Conservation (phyloP, 305 asterid genomes). For the Plantago coronopus region DNA sequence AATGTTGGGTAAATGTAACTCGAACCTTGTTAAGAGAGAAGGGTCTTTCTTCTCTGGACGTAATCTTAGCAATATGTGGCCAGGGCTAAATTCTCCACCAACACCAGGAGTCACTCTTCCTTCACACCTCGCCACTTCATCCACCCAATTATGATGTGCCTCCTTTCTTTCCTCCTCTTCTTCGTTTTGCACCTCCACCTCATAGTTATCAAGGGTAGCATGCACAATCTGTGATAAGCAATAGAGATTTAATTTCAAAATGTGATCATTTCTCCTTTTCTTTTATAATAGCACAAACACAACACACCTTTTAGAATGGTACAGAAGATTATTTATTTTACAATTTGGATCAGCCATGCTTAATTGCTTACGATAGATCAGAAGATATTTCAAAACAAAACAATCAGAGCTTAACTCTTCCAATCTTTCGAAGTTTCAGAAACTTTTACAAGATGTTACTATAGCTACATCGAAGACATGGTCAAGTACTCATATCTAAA, state of each 20-base stretch:
- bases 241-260: slow-evolving; percentile 19
- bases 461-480: too few relatives aligned
- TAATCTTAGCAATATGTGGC: slow-evolving; percentile 44
- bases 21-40: slow-evolving; percentile 63
- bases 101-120: slow-evolving; percentile 57
- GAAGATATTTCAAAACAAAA: slow-evolving; percentile 6
- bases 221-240: slow-evolving; percentile 58
- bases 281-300: too few relatives aligned
- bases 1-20: slow-evolving; percentile 13
- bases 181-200: slow-evolving; percentile 46
- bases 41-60: slow-evolving; percentile 79
- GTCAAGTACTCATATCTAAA: too few relatives aligned
- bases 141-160: slow-evolving; percentile 93
- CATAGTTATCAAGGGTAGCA: slow-evolving; percentile 72
- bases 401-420: neutral
- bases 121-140: slow-evolving; percentile 84
- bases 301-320: too few relatives aligned
- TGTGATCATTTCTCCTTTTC: neutral
- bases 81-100: slow-evolving; percentile 66
- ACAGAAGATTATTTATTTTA: neutral
- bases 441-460: slow-evolving; percentile 1
- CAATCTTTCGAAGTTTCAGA: neutral
- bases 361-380: slow-evolving; percentile 10
- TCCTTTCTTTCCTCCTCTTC: slow-evolving; percentile 65
- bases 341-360: slow-evolving; percentile 15